Conservation (phyloP, 352 stramenopile species). For the Phytophthora multivora region DNA sequence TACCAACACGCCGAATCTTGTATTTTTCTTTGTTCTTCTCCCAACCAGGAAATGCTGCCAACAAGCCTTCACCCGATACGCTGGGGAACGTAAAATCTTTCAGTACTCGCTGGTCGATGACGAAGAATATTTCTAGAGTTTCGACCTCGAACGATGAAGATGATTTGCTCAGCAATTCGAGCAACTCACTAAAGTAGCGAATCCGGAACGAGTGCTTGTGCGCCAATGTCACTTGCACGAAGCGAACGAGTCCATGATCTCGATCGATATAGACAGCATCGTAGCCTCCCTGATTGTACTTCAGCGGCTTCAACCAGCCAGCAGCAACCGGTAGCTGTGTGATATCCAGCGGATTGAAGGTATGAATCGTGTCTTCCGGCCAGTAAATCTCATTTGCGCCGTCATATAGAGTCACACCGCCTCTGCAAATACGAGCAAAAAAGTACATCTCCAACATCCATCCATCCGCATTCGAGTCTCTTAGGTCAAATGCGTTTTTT, state of each 20-base stretch:
- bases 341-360: neutral
- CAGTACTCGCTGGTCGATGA: slow-evolving; percentile 2
- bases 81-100: neutral
- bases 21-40: neutral
- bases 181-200: neutral
- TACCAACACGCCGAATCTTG: neutral
- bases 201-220: slow-evolving; percentile 5
- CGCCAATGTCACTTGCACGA: slow-evolving; percentile 9
- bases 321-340: neutral
- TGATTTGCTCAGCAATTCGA: neutral
- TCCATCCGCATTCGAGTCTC: neutral
- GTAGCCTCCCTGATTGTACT: slow-evolving; percentile 11
- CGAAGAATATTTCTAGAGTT: slow-evolving; percentile 15
- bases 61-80: neutral
- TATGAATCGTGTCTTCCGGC: neutral
- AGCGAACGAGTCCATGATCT: slow-evolving; percentile 1
- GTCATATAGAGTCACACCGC: neutral
- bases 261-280: slow-evolving; percentile 21
- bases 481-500: neutral
- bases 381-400: neutral
- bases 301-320: neutral
- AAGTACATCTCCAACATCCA: neutral
- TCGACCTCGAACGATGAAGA: neutral
- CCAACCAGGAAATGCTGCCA: neutral
- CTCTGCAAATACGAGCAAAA: neutral